Evolutionary conservation across 2,329 filamentous ascomycete genomes (phyloP), one percentile per base, ranked within the genome.

Genomic region (Aspergillus alliaceus): DNA sequence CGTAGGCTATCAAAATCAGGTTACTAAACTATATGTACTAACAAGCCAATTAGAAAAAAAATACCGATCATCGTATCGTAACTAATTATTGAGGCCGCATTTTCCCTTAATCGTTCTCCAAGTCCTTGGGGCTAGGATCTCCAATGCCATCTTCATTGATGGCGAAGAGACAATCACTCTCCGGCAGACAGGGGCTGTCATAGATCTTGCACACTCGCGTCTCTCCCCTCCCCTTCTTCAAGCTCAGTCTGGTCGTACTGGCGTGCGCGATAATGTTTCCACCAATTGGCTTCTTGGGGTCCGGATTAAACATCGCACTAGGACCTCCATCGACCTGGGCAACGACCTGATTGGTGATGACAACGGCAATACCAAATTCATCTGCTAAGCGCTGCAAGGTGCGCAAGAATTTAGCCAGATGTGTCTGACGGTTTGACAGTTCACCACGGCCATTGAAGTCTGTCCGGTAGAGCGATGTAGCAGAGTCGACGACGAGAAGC

Each of bases 191-290:
- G 2, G 95, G 95, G 67, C 93, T 98, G 77, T 99, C 96, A 72
- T 99, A 99, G 61, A 99, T 99, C 82, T 98, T 99, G 79, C 95
- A 96, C 65, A 99, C 91, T 79, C 95, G 86, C 22, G 95, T 99
- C 81, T 99, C 95, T 29, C 85, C 95, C 54, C 95, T 84, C 1
- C 95, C 96, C 76, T 99, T 99, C 80, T 96, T 97, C 72, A 99
- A 75, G 69, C 92, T 97, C 67, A 99, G 84, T 69, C 95, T 84
- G 2, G 95, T 99, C 1, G 95, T 99, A 70, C 91, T 96, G 52
- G 95, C 93, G 74, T 99, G 95, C 2, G 96, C 95, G 72, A 99
- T 98, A 65, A 99, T 99, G 75, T 99, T 98, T 63, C 95, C 95
- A 65, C 95, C 95, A 72, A 99, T 97, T 0, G 95, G 95, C 76